These are phyloP conservation scores for Wickerhamiella sergipiensis DNA, from an alignment of 805 yeast species.

Conservation along the genomic window DNA sequence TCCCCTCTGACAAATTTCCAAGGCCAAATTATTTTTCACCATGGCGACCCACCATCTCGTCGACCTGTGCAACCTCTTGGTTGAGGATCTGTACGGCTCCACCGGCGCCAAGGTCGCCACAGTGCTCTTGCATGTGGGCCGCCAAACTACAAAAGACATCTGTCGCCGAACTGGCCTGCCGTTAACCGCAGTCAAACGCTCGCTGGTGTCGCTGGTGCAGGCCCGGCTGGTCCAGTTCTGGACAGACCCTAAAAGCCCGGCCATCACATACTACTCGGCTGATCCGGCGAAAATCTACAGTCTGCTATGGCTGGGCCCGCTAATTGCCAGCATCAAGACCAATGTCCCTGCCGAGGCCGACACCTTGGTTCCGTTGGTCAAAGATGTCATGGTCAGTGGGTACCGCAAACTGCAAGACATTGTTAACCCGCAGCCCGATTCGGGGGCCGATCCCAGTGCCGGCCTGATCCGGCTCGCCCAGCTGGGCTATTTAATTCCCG, in stretches of 20 bases:
- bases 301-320: conserved; percentile 65
- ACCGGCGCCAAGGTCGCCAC: conserved; percentile 53
- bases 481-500: conserved; percentile 33
- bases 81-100: conserved; percentile 43
- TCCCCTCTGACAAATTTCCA: background rate
- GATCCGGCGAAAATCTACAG: conserved; percentile 50
- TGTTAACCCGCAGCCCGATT: background rate
- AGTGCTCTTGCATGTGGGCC: conserved; percentile 50
- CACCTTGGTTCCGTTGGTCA: conserved; percentile 44
- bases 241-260: conserved; percentile 18
- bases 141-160: conserved; percentile 45
- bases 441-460: background rate
- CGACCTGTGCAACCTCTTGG: conserved; percentile 18
- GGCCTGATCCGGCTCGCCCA: background rate
- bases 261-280: conserved; percentile 37
- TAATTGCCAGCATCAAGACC: conserved; percentile 35
- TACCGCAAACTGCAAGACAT: conserved; percentile 21
- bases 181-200: conserved; percentile 39
- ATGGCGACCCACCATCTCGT: conserved; percentile 12
- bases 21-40: conserved; percentile 1
- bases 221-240: conserved; percentile 61
- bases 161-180: conserved; percentile 35
- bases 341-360: conserved; percentile 30
- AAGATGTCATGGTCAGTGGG: conserved; percentile 58
- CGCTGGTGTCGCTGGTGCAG: conserved; percentile 67